phyloP scores from a whole-genome alignment of 2,329 filamentous ascomycete genomes.

The Ophiocordyceps sinensis region DNA sequence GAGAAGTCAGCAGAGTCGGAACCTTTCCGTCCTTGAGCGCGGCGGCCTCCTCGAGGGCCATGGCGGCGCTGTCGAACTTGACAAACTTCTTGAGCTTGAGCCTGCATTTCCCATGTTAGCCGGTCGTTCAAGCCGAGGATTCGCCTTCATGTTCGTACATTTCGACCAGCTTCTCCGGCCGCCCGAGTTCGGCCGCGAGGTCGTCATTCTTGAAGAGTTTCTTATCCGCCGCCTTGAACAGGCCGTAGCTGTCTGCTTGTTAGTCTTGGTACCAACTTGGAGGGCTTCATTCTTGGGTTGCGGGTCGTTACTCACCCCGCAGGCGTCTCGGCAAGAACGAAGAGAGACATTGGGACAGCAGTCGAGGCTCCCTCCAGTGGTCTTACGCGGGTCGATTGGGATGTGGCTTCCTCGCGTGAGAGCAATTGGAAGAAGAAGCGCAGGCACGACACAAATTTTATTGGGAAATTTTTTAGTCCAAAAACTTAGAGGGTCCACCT shows the following conservation, averaged over 20 bases:
- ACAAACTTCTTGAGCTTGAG: slow-evolving; percentile 93
- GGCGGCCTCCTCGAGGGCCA: slow-evolving; percentile 80
- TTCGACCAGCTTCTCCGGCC: slow-evolving; percentile 72
- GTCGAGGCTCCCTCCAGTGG: slow-evolving; percentile 14
- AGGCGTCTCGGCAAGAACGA: slow-evolving; percentile 87
- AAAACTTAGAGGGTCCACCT: slow-evolving; percentile 19
- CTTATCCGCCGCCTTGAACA: slow-evolving; percentile 98
- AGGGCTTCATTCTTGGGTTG: no score
- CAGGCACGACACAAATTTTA: not conserved
- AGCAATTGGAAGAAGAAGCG: slow-evolving; percentile 17
- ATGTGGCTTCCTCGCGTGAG: slow-evolving; percentile 19
- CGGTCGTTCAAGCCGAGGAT: not conserved
- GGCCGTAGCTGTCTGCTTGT: slow-evolving; percentile 59
- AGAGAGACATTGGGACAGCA: slow-evolving; percentile 58
- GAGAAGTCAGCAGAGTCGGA: slow-evolving; percentile 65
- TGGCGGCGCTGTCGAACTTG: slow-evolving; percentile 90
- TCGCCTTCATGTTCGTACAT: slow-evolving; percentile 45
- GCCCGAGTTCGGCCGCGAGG: slow-evolving; percentile 57
- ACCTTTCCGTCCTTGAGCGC: slow-evolving; percentile 89
- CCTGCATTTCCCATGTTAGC: slow-evolving; percentile 24
- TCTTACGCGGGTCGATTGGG: slow-evolving; percentile 17
- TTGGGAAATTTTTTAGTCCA: slow-evolving; percentile 28
- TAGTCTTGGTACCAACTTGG: slow-evolving; percentile 8
- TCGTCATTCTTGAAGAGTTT: slow-evolving; percentile 87
- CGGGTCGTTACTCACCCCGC: slow-evolving; percentile 43